Conservation (phyloP, 164 flowering plant genomes). For the Aristolochia fimbriata region DNA sequence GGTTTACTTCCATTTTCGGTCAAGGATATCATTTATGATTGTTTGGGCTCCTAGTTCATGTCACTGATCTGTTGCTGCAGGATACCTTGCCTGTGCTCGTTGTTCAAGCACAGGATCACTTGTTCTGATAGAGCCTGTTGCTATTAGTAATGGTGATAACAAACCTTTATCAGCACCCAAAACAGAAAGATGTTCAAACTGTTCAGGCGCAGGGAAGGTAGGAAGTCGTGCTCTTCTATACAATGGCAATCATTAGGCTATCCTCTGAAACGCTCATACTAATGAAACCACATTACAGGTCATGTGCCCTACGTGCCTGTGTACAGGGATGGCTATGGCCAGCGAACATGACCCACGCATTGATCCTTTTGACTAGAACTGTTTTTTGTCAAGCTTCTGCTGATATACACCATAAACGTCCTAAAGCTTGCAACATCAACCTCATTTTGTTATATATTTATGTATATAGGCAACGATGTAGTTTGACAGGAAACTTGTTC, state of each 20-base stretch:
- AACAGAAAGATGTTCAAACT: slow-evolving; percentile 87
- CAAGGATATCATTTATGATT: background rate
- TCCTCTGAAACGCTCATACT: background rate
- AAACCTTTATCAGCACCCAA: slow-evolving; percentile 62
- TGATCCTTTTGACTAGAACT: slow-evolving; percentile 79
- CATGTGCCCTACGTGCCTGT: slow-evolving; percentile 99
- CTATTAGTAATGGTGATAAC: slow-evolving; percentile 42
- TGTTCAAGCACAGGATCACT: slow-evolving; percentile 79
- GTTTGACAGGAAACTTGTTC: no score
- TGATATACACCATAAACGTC: no score
- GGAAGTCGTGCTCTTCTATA: background rate
- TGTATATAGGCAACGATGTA: no score
- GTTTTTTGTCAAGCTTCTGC: background rate
- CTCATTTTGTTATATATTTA: no score
- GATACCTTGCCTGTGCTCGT: slow-evolving; percentile 96
- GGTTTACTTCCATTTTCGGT: no score
- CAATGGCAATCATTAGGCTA: background rate
- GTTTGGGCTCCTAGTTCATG: background rate
- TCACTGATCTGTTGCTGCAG: slow-evolving; percentile 27
- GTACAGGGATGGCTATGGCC: slow-evolving; percentile 99
- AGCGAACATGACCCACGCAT: slow-evolving; percentile 98
- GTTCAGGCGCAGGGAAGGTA: slow-evolving; percentile 97
- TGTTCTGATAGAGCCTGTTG: slow-evolving; percentile 64
- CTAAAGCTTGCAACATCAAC: no score
- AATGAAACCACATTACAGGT: slow-evolving; percentile 38